Conservation (phyloP, 805 yeast species). For the Torulaspora maleeae region DNA sequence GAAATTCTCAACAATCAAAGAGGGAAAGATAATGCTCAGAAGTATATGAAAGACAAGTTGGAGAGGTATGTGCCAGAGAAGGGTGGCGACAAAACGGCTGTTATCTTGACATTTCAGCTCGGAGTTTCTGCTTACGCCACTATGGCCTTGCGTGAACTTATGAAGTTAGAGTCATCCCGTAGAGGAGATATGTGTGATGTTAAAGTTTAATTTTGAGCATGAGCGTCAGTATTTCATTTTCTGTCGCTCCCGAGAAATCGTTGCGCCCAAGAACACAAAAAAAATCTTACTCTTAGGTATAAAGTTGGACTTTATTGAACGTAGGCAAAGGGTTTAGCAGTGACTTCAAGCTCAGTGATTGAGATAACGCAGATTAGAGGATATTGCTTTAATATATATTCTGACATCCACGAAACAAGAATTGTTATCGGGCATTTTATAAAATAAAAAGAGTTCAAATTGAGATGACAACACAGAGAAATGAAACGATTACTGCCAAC, state of each 20-base stretch:
- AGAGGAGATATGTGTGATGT: conserved; percentile 47
- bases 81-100: conserved; percentile 54
- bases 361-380: background rate
- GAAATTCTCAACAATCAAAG: conserved; percentile 44
- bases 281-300: background rate
- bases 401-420: background rate
- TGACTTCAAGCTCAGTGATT: background rate
- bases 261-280: conserved; percentile 2
- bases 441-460: background rate
- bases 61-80: conserved; percentile 36
- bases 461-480: conserved; percentile 7
- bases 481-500: conserved; percentile 6
- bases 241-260: background rate
- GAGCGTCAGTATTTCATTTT: background rate
- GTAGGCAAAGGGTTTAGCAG: background rate
- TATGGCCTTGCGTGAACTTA: conserved; percentile 89
- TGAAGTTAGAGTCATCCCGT: conserved; percentile 69
- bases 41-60: conserved; percentile 30
- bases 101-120: conserved; percentile 68
- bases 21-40: conserved; percentile 33
- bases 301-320: background rate
- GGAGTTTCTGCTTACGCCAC: conserved; percentile 93
- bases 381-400: conserved; percentile 1
- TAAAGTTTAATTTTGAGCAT: conserved; percentile 14
- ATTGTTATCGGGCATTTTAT: background rate